Conservation (phyloP, 305 asterid species). For the Fraxinus floribunda region DNA sequence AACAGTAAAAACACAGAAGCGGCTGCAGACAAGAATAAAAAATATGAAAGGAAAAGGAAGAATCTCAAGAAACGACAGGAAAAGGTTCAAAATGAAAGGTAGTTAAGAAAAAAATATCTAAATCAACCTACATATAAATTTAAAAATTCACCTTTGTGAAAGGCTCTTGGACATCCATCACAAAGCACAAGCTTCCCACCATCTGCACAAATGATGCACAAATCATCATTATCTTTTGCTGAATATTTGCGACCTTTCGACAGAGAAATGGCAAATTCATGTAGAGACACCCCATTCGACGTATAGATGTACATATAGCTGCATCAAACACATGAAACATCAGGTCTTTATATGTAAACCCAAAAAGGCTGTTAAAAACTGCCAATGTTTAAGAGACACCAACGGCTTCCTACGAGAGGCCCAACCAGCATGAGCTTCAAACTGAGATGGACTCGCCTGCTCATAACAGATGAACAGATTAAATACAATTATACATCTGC, state of each 20-base stretch:
- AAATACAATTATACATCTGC: background rate
- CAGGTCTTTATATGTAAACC: constrained; percentile 20
- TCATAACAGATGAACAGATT: no score
- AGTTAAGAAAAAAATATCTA: constrained; percentile 17
- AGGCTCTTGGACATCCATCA: constrained; percentile 99
- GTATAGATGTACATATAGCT: constrained; percentile 94
- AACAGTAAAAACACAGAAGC: background rate
- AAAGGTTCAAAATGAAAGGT: constrained; percentile 2
- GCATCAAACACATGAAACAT: constrained; percentile 35
- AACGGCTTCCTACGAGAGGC: constrained; percentile 94
- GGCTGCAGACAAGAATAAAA: background rate
- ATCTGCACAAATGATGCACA: constrained; percentile 97
- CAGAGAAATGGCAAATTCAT: constrained; percentile 78
- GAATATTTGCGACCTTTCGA: constrained; percentile 72
- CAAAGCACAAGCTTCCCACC: constrained; percentile 98
- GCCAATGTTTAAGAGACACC: constrained; percentile 36
- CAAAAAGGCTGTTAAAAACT: constrained; percentile 11
- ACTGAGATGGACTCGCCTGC: constrained; percentile 94
- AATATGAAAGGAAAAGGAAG: background rate
- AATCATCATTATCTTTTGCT: constrained; percentile 73
- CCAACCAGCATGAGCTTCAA: constrained; percentile 99
- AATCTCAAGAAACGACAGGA: constrained; percentile 3
- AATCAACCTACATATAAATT: constrained; percentile 8
- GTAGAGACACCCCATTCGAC: constrained; percentile 96
- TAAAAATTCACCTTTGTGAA: constrained; percentile 77